phyloP scores from a whole-genome alignment of 495 filamentous ascomycete genomes.

The Penicillium dipodomyicola region DNA sequence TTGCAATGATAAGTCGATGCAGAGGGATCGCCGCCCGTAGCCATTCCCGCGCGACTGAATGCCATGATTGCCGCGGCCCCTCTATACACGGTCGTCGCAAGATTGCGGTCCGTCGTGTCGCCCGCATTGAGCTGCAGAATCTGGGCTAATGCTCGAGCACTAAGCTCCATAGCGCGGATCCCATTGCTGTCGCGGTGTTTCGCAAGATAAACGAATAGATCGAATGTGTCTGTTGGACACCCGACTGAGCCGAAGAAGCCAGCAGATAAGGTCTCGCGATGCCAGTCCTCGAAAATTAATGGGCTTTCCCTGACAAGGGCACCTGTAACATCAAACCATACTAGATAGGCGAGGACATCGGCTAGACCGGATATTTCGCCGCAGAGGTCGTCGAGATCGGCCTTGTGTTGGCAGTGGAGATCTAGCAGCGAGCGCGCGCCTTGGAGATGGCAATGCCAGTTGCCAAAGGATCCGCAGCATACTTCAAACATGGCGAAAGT shows the following conservation, averaged over 20 bases:
- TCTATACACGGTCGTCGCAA: conserved; percentile 28
- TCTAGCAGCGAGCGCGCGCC: conserved; percentile 36
- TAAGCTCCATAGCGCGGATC: conserved; percentile 15
- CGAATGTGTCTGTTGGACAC: conserved; percentile 32
- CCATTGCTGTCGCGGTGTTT: conserved; percentile 14
- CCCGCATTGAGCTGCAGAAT: conserved; percentile 14
- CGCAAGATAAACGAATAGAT: conserved; percentile 27
- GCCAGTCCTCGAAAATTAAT: conserved; percentile 37
- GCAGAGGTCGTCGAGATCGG: conserved; percentile 25
- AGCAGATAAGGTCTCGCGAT: conserved; percentile 25
- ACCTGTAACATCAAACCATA: conserved; percentile 36
- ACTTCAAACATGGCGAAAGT: conserved; percentile 39
- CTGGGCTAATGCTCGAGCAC: conserved; percentile 26
- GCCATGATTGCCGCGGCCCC: conserved; percentile 30
- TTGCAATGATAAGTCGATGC: conserved; percentile 5
- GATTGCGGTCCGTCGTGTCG: conserved; percentile 15
- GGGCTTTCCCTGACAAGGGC: conserved; percentile 23
- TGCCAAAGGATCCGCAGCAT: conserved; percentile 33
- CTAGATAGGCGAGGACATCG: conserved; percentile 32
- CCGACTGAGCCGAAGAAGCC: conserved; percentile 34
- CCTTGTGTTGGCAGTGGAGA: conserved; percentile 29
- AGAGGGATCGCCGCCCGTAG: neutral
- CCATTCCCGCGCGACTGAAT: conserved; percentile 17
- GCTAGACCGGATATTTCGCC: conserved; percentile 24
- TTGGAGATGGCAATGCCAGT: conserved; percentile 36